Percentiles rank a stretch among this genome's conserved stretches.
Evolutionary conservation across 768 basidiomycete genomes (phyloP).

Genomic region (Lactarius pseudohatsudake): DNA sequence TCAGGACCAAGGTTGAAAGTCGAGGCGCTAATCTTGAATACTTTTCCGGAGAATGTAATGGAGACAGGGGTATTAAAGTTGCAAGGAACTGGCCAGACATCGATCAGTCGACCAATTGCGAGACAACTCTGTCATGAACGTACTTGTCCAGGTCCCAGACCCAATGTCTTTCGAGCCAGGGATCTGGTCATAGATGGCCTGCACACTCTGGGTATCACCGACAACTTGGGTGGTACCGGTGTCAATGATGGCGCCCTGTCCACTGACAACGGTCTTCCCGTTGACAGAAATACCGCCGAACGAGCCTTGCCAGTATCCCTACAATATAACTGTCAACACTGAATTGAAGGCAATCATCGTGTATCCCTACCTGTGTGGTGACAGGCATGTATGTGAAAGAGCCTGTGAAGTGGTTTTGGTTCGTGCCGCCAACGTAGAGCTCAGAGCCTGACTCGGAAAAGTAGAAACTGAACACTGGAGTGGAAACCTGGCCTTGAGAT

Average conservation of each 20-base stretch:
- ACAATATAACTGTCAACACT: conserved; percentile 33
- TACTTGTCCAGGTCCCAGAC: neutral
- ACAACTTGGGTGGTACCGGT: conserved; percentile 36
- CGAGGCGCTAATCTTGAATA: neutral
- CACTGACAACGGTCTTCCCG: conserved; percentile 19
- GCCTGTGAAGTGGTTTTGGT: conserved; percentile 17
- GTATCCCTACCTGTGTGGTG: conserved; percentile 1
- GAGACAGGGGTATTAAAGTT: neutral
- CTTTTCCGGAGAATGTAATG: neutral
- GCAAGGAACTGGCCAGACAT: neutral
- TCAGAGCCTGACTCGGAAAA: conserved; percentile 46
- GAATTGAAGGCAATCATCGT: conserved; percentile 19
- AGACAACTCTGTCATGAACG: neutral
- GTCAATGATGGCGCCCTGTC: conserved; percentile 34
- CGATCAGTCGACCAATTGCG: neutral
- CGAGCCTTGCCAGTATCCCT: conserved; percentile 29
- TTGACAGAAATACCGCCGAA: conserved; percentile 32
- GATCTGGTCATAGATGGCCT: neutral
- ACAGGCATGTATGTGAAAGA: conserved; percentile 21
- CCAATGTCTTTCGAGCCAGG: neutral
- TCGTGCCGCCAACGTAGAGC: conserved; percentile 28
- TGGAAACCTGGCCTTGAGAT: conserved; percentile 36
- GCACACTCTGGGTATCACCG: conserved; percentile 20
- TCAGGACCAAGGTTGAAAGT: neutral
- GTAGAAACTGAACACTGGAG: conserved; percentile 50